Conservation (phyloP, 2,329 filamentous ascomycete species). For the Aphanocladium album region DNA sequence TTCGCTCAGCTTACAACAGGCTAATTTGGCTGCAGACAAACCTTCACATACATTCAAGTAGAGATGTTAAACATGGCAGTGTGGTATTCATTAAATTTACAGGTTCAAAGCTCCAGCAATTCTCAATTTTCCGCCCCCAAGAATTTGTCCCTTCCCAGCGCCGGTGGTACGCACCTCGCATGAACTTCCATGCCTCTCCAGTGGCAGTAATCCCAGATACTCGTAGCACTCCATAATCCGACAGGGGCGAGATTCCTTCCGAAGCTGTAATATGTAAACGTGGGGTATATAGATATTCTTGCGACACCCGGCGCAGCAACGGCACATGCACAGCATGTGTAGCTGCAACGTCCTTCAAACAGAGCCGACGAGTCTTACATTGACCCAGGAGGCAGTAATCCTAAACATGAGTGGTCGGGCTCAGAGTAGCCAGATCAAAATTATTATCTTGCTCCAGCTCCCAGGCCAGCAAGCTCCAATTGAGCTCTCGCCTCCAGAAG, state of each 20-base stretch:
- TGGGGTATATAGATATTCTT: neutral
- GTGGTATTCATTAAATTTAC: constrained; percentile 2
- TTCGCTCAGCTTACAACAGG: too few species aligned
- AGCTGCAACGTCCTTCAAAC: constrained; percentile 16
- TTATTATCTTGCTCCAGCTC: constrained; percentile 56
- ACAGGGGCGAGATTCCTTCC: neutral
- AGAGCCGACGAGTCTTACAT: constrained; percentile 27
- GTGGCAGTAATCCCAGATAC: neutral
- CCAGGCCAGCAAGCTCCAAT: constrained; percentile 82
- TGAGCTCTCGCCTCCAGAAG: constrained; percentile 71
- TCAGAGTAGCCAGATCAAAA: constrained; percentile 35
- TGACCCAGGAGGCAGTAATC: constrained; percentile 38
- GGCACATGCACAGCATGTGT: neutral
- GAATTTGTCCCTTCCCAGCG: neutral
- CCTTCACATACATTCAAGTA: neutral
- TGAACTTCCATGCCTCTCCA: neutral
- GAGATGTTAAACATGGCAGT: neutral
- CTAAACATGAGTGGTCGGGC: constrained; percentile 47
- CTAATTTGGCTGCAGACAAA: too few species aligned
- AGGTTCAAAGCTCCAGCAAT: constrained; percentile 7
- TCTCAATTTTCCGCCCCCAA: neutral
- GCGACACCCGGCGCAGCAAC: neutral
- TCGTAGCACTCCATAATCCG: neutral
- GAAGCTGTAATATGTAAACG: neutral
- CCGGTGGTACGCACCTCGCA: neutral